Evolutionary conservation across 352 stramenopile genomes (phyloP), one percentile per base, ranked within the genome.

Genomic region (Phytophthora kernoviae): DNA sequence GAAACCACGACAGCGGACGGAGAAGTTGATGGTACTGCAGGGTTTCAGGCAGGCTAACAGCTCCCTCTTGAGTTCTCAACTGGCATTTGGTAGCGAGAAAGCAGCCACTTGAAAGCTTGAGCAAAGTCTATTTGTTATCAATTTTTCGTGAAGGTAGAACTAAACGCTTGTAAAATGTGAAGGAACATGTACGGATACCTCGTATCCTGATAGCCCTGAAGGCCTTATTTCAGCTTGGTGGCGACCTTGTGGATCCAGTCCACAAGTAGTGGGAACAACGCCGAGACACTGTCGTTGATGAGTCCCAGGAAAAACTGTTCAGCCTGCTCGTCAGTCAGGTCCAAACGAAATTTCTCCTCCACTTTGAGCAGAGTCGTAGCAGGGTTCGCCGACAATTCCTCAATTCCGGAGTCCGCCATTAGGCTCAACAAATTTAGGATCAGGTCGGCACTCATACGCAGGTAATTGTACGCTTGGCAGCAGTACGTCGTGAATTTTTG

Each of bases 321-420:
- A 5, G 97, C 97, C 65, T 99, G 91, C 65, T 99, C 96, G 73
- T 99, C 96, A 8, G 89, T 98, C 32, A 99, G 76, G 64, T 99
- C 96, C 39, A 99, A 79, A 17, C 96, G 89, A 69, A 99, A 99
- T 33, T 97, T 93, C 53, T 99, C 96, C 72, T 99, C 94, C 26
- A 99, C 86, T 45, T 95, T 94, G 40, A 93, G 77, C 22, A 96
- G 56, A 27, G 84, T 90, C 9, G 88, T 95, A 43, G 82, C 84
- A 2, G 88, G 89, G 36, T 97, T 89, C 32, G 72, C 90, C 45
- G 90, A 92, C 14, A 97, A 46, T 50, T 94, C 81, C 65, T 99
- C 93, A 63, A 99, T 99, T 33, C 96, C 97, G 18, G 97, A 98
- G 75, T 99, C 98, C 15, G 96, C 95, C 97, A 99, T 99, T 18